phyloP scores from a whole-genome alignment of 805 yeast genomes.

The Komagataella pseudopastoris region DNA sequence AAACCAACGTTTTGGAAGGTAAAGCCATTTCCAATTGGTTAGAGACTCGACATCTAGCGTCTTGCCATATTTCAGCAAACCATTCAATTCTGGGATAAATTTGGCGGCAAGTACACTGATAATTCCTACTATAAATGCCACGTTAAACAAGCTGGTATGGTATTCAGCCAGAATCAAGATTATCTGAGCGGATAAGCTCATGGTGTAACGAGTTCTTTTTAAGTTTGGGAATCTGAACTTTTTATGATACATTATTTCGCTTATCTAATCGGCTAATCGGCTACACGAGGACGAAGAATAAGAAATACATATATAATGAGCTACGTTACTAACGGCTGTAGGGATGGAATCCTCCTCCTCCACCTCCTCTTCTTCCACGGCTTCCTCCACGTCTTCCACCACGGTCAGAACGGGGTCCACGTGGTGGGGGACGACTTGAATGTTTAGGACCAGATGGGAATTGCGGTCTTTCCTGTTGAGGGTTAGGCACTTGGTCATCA shows the following conservation, averaged over 20 bases:
- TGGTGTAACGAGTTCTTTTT: neutral
- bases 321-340: conserved; percentile 7
- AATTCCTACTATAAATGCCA: conserved; percentile 1
- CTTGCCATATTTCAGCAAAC: conserved; percentile 31
- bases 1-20: conserved; percentile 54
- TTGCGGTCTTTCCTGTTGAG: conserved; percentile 16
- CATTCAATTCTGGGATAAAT: conserved; percentile 14
- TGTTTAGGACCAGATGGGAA: conserved; percentile 20
- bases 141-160: neutral
- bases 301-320: neutral
- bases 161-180: neutral
- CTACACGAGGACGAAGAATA: neutral
- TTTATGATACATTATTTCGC: neutral
- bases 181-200: neutral
- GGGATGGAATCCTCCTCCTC: conserved; percentile 18
- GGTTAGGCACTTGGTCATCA: conserved; percentile 21
- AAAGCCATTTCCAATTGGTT: conserved; percentile 7
- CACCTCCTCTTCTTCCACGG: conserved; percentile 2
- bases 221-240: neutral
- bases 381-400: conserved; percentile 5
- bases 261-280: neutral
- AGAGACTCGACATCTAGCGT: conserved; percentile 12
- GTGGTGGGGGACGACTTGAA: conserved; percentile 1
- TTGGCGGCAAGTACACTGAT: conserved; percentile 1
- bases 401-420: conserved; percentile 4